phyloP scores from a whole-genome alignment of 768 basidiomycete genomes.

The Trametes villosa region DNA sequence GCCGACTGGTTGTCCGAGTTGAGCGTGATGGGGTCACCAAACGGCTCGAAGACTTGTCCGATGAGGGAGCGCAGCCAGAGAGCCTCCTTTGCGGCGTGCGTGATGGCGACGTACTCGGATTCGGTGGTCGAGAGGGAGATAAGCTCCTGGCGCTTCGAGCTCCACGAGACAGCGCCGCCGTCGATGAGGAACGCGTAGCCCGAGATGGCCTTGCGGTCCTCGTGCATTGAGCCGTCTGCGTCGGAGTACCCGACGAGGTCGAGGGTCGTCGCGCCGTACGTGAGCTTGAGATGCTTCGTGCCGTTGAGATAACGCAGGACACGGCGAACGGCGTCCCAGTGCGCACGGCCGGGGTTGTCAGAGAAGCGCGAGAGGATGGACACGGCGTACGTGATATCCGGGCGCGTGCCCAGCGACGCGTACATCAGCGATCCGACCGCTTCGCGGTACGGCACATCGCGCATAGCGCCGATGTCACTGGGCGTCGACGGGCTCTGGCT shows the following conservation, averaged over 20 bases:
- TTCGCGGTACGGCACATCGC: constrained; percentile 20
- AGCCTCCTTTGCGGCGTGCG: background rate
- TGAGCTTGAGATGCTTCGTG: no score
- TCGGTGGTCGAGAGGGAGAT: background rate
- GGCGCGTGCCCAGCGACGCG: constrained; percentile 20
- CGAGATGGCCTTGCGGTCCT: background rate
- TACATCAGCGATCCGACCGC: constrained; percentile 24
- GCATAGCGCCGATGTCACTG: constrained; percentile 3
- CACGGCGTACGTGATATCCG: constrained; percentile 30
- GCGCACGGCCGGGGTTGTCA: constrained; percentile 11
- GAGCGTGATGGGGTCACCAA: background rate
- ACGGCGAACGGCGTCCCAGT: constrained; percentile 31
- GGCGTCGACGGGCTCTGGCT: background rate
- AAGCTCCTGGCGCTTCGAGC: background rate
- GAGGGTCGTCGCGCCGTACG: no score
- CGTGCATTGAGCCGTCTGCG: background rate
- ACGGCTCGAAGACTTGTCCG: background rate
- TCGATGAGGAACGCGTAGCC: background rate
- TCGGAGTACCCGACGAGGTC: background rate
- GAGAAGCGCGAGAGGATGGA: constrained; percentile 16
- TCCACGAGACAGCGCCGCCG: background rate
- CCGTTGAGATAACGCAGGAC: constrained; percentile 34
- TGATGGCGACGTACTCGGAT: background rate
- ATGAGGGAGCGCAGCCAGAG: background rate
- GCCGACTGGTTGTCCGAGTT: background rate